Conservation (phyloP, 140 eudicot species). For the Erigeron philadelphicus region DNA sequence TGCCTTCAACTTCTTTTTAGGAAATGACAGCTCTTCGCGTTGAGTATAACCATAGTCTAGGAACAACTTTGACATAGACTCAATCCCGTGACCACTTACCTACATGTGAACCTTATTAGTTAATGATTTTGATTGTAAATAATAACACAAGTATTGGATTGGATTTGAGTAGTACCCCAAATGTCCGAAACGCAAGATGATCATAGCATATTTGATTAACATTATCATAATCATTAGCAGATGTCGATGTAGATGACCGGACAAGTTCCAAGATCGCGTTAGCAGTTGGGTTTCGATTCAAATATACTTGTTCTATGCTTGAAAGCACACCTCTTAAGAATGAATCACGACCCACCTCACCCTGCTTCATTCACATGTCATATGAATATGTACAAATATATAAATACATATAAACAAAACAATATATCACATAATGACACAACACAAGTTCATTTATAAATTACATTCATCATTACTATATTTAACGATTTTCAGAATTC, state of each 20-base stretch:
- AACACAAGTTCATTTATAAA: no score
- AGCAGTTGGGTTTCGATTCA: constrained; percentile 80
- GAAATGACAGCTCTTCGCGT: constrained; percentile 74
- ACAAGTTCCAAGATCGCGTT: constrained; percentile 66
- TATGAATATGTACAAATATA: not conserved
- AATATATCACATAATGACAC: no score
- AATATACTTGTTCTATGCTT: constrained; percentile 63
- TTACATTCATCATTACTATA: no score
- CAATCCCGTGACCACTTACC: constrained; percentile 86
- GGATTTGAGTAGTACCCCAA: constrained; percentile 52
- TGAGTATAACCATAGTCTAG: constrained; percentile 71
- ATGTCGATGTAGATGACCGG: constrained; percentile 33
- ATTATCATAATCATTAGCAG: not conserved
- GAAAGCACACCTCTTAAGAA: constrained; percentile 65
- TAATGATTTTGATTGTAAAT: not conserved
- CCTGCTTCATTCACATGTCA: not conserved
- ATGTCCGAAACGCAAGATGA: constrained; percentile 85
- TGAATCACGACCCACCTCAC: constrained; percentile 45
- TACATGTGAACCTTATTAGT: not conserved
- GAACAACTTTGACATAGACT: constrained; percentile 63
- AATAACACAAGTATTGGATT: not conserved
- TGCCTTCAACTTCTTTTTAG: constrained; percentile 83
- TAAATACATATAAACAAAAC: not conserved
- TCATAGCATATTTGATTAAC: constrained; percentile 65
- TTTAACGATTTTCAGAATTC: no score